Conservation (phyloP, 2,329 filamentous ascomycete genomes). For the Phaeoacremonium minimum region DNA sequence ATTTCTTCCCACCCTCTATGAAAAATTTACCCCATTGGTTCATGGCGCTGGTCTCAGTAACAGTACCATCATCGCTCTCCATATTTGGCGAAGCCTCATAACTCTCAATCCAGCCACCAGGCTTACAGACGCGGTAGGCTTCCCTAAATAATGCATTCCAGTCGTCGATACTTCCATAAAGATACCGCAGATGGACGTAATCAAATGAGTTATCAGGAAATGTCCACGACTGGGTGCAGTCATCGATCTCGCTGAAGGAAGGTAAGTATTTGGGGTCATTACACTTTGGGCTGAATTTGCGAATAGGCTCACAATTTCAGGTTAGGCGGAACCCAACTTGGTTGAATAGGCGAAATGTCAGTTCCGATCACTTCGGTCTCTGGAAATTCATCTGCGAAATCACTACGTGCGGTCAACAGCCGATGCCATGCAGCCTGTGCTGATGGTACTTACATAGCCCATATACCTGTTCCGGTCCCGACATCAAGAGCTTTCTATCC, state of each 20-base stretch:
- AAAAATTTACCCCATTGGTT: conserved; percentile 20
- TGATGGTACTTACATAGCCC: conserved; percentile 28
- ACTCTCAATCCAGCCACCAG: conserved; percentile 36
- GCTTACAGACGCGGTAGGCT: conserved; percentile 43
- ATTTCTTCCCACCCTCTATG: conserved; percentile 35
- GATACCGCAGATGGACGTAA: conserved; percentile 52
- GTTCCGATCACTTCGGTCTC: conserved; percentile 43
- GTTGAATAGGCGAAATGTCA: conserved; percentile 55
- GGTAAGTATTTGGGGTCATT: neutral
- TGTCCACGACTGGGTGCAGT: conserved; percentile 49
- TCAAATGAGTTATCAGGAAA: conserved; percentile 43
- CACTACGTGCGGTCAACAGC: conserved; percentile 28
- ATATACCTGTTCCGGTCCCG: conserved; percentile 50
- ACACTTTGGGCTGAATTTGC: neutral
- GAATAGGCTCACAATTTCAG: conserved; percentile 28
- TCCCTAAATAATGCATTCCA: conserved; percentile 45
- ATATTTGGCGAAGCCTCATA: conserved; percentile 12
- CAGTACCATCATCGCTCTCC: conserved; percentile 18
- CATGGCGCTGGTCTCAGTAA: conserved; percentile 11
- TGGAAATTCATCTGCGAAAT: conserved; percentile 38
- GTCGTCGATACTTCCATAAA: conserved; percentile 48
- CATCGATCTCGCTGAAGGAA: conserved; percentile 46
- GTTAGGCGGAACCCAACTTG: conserved; percentile 52
- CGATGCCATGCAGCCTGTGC: no score
- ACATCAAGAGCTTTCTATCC: conserved; percentile 38